These are phyloP conservation scores for Erysimum cheiri DNA, from an alignment of 441 rosid species.

Conservation along the genomic window DNA sequence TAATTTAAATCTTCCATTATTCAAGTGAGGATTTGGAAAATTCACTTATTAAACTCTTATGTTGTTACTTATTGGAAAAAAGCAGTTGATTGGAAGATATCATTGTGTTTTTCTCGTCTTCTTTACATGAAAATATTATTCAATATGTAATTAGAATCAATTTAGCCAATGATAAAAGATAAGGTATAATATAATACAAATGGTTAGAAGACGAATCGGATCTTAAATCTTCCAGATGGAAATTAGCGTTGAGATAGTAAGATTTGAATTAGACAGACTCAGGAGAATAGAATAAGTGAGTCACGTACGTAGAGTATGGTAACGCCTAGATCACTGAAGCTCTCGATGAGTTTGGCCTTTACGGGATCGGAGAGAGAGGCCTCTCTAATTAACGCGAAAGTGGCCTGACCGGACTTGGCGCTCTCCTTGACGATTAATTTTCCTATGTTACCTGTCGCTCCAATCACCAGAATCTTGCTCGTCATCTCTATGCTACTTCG, in stretches of 20 bases:
- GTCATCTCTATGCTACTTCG: conserved; percentile 35
- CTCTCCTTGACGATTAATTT: conserved; percentile 57
- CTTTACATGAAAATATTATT: too few relatives aligned
- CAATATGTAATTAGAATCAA: too few relatives aligned
- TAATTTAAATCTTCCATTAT: neutral
- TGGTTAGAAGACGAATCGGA: neutral
- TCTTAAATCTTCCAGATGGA: neutral
- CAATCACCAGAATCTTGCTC: conserved; percentile 60
- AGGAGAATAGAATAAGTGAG: neutral
- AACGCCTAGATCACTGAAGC: conserved; percentile 57
- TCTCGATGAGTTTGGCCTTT: conserved; percentile 48
- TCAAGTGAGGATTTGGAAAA: too few relatives aligned
- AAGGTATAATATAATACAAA: neutral
- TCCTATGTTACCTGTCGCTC: conserved; percentile 64
- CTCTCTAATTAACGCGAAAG: conserved; percentile 58
- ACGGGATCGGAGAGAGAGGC: conserved; percentile 52
- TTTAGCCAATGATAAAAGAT: too few relatives aligned
- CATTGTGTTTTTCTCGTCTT: too few relatives aligned
- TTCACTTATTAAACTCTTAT: too few relatives aligned
- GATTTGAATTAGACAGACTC: neutral
- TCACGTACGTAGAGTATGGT: conserved; percentile 49
- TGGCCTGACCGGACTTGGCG: conserved; percentile 53
- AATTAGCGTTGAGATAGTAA: neutral
- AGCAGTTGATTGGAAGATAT: too few relatives aligned
- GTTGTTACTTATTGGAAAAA: too few relatives aligned